Evolutionary conservation across 495 filamentous ascomycete species (phyloP).

Genomic region (Aspergillus ellipticus): DNA sequence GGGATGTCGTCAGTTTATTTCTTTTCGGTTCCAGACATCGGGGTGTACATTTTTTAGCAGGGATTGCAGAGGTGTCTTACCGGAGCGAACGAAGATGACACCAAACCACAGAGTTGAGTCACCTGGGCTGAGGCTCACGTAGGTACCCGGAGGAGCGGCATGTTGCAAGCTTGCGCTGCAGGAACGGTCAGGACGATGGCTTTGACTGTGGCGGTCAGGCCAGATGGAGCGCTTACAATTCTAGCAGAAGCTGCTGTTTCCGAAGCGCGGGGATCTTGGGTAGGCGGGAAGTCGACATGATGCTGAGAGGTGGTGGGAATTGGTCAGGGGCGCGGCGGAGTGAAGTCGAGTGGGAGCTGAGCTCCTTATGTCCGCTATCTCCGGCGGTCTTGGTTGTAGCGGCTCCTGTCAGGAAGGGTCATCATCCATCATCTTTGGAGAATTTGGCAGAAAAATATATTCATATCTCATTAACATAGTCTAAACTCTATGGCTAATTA

Average conservation of each 20-base stretch:
- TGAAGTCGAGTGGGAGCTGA: background rate
- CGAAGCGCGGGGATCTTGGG: constrained; percentile 44
- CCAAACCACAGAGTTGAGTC: constrained; percentile 80
- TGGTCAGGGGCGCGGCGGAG: constrained; percentile 1
- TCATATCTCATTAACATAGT: background rate
- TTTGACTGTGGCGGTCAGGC: background rate
- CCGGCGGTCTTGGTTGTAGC: background rate
- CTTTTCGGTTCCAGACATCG: background rate
- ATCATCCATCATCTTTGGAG: background rate
- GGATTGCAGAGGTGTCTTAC: constrained; percentile 37
- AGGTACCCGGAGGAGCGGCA: constrained; percentile 78
- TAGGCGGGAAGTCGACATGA: constrained; percentile 41
- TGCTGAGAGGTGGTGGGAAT: constrained; percentile 2
- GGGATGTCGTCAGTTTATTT: background rate
- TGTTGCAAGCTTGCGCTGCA: constrained; percentile 74
- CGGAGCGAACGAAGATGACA: constrained; percentile 86
- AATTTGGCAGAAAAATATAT: background rate
- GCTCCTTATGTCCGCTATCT: constrained; percentile 7
- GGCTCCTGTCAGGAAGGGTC: too few species aligned
- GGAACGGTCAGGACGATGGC: constrained; percentile 2
- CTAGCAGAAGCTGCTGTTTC: constrained; percentile 69
- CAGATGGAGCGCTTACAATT: constrained; percentile 57
- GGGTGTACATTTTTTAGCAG: background rate
- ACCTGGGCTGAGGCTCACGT: constrained; percentile 76
- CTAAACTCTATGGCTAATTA: background rate